A percentile compares a stretch with the other conserved stretches of the same genome.
Conservation (phyloP, 1,139 yeast genomes). For the Suhomyces atakaporum region DNA sequence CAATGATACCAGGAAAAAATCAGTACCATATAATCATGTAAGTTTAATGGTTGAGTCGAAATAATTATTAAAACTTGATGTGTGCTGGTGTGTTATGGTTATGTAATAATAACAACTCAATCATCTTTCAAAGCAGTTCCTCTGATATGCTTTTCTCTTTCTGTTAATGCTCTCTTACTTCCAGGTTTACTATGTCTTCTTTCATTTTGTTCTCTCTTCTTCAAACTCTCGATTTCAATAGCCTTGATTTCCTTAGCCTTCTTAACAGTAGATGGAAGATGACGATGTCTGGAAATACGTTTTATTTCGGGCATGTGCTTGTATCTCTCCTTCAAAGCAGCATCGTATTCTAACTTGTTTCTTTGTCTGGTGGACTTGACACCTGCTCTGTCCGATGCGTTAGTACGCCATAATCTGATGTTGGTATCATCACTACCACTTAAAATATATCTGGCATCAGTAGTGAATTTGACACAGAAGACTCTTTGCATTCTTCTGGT, state of each 20-base stretch:
- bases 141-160: conserved; percentile 82
- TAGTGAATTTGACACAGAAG: conserved; percentile 77
- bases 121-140: conserved; percentile 70
- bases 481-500: conserved; percentile 98
- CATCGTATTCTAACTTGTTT: conserved; percentile 84
- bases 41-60: too few relatives aligned
- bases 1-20: not conserved
- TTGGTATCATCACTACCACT: conserved; percentile 97
- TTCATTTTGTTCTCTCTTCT: conserved; percentile 79
- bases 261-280: conserved; percentile 82
- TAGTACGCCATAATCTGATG: conserved; percentile 87
- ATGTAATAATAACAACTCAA: too few relatives aligned
- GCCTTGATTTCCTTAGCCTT: conserved; percentile 86
- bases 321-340: conserved; percentile 86
- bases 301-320: conserved; percentile 95
- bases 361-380: conserved; percentile 81
- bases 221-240: conserved; percentile 68
- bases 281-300: conserved; percentile 89
- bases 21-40: too few relatives aligned
- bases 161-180: conserved; percentile 61
- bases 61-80: too few relatives aligned
- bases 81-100: too few relatives aligned
- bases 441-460: conserved; percentile 83
- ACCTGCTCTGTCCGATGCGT: conserved; percentile 80
- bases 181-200: conserved; percentile 78